Evolutionary conservation across 805 yeast species (phyloP), one percentile per base, ranked within the genome.

Genomic region (Myxozyma nipponensis): DNA sequence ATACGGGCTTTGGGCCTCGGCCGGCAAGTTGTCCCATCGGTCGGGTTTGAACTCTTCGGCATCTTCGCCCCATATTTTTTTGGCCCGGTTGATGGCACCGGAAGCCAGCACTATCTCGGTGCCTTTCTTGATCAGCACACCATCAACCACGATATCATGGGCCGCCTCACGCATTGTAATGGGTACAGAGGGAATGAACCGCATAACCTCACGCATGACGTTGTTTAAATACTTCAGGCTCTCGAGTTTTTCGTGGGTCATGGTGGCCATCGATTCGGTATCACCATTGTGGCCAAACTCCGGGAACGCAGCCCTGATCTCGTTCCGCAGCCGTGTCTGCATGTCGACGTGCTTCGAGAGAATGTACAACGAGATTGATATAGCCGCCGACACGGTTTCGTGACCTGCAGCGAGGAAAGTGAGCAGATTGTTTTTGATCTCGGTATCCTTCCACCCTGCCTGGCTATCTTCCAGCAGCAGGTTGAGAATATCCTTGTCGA

Each of bases 361-460:
- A 15, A 46, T 42, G 17, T 50, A 44, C 10, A 50, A 19, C 10
- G 55, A 52, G 18, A 46, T 36, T 10, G 46, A 17, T 7, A 47
- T 24, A 2, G 55, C 54, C n/a, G 35, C 28, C 17, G 55, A 50
- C 15, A 56, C 50, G 2, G 58, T 54, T 25, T 54, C 58, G 26
- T 54, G 58, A 21, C 58, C 58, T 10, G 58, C 58, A 13, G 54
- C 55, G n/a, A 54, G 46, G 26, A 54, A 53, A 13, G 58, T 50
- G 50, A 47, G 42, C 39, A 50, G 42, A 17, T 54, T 50, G 32
- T 50, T 42, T 17, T 30, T 24, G n/a, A 54, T 47, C 24, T 54
- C 55, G 21, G 28, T 26, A 9, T 39, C 44, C 9, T 50, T 52
- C 39, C 36, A 39, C 26, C 44, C 26, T 18, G 34, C 50, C 28